These are phyloP conservation scores for Lachnellula willkommii DNA, from an alignment of 2,329 filamentous ascomycete genomes.

Conservation along the genomic window DNA sequence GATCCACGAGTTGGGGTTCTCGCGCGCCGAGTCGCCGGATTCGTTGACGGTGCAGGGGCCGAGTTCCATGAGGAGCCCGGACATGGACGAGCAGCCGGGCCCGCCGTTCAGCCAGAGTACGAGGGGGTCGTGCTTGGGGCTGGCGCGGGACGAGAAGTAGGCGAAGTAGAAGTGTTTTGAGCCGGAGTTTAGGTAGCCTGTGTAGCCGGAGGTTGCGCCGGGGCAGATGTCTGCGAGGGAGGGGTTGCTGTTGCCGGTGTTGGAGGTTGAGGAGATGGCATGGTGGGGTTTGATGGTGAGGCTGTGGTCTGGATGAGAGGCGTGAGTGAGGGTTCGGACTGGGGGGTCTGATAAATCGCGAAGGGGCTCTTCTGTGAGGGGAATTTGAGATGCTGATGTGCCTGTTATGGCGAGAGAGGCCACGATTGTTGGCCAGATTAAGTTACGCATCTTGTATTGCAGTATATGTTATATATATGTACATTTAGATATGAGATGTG, in stretches of 20 bases:
- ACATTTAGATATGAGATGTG: too few species aligned
- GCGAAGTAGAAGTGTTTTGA: conserved; percentile 21
- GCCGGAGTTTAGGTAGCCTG: conserved; percentile 19
- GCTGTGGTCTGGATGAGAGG: conserved; percentile 20
- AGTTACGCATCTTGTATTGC: too few species aligned
- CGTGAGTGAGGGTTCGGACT: conserved; percentile 18
- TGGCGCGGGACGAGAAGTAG: conserved; percentile 20
- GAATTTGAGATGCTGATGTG: not conserved
- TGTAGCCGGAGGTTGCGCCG: conserved; percentile 20
- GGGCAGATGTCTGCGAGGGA: conserved; percentile 17
- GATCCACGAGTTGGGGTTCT: conserved; percentile 37
- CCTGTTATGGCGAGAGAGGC: not conserved
- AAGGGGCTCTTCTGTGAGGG: not conserved
- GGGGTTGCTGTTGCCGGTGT: conserved; percentile 1
- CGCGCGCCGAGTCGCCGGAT: conserved; percentile 31
- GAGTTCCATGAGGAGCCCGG: conserved; percentile 39
- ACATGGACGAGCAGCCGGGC: conserved; percentile 37
- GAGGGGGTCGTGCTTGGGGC: conserved; percentile 11
- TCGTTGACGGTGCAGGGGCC: conserved; percentile 42
- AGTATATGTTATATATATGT: too few species aligned
- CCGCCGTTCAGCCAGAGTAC: conserved; percentile 34
- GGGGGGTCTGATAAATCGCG: not conserved
- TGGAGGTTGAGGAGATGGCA: conserved; percentile 1
- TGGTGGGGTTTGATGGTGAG: conserved; percentile 15
- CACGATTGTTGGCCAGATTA: too few species aligned